Conservation (phyloP, 495 filamentous ascomycete species). For the Neurospora tetraspora region DNA sequence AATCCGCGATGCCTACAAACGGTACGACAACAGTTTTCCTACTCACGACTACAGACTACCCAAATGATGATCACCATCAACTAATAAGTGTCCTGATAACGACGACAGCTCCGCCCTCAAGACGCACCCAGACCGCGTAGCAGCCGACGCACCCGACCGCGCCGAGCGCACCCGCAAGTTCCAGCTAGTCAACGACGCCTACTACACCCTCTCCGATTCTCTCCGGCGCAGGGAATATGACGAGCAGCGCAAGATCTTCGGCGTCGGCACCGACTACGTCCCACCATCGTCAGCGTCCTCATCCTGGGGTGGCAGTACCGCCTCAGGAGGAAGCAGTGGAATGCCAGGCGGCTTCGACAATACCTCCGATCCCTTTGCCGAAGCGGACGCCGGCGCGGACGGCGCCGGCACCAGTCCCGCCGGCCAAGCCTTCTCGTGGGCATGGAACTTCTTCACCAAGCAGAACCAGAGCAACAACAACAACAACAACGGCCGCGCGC, state of each 20-base stretch:
- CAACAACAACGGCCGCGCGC: conserved; percentile 2
- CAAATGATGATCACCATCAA: not conserved
- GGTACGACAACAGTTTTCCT: conserved; percentile 33
- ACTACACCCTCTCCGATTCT: conserved; percentile 85
- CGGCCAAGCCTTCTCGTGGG: conserved; percentile 32
- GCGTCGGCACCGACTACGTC: conserved; percentile 12
- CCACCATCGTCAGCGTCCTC: conserved; percentile 12
- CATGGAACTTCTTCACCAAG: conserved; percentile 40
- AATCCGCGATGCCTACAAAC: conserved; percentile 92
- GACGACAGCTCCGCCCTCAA: conserved; percentile 71
- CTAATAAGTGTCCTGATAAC: not conserved
- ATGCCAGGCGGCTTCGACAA: conserved; percentile 21
- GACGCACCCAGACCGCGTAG: conserved; percentile 87
- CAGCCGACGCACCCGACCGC: conserved; percentile 75
- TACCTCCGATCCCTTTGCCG: conserved; percentile 40
- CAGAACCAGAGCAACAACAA: conserved; percentile 10
- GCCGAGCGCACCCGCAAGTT: conserved; percentile 77
- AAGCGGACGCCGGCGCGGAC: conserved; percentile 49
- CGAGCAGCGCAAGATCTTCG: conserved; percentile 43
- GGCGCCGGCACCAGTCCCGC: conserved; percentile 28
- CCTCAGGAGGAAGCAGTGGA: not conserved
- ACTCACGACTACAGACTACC: conserved; percentile 1
- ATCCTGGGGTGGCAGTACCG: conserved; percentile 7
- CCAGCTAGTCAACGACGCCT: conserved; percentile 95
- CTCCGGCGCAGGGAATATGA: conserved; percentile 83